Conservation (phyloP, 139 green algal species). For the Closterium sp. region DNA sequence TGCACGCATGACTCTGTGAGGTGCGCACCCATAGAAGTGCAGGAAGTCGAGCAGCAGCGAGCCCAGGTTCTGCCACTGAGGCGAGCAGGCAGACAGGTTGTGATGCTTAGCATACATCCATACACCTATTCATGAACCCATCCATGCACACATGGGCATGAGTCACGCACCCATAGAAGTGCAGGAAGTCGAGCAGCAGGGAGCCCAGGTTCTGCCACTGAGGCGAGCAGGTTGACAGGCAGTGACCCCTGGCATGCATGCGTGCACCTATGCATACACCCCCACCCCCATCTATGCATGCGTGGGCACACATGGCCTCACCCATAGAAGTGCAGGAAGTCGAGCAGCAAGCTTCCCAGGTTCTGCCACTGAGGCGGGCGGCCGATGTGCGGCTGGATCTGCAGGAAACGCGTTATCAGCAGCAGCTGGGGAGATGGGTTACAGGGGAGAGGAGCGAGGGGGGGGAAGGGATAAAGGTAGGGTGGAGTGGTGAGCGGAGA, state of each 20-base stretch:
- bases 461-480: too few relatives aligned
- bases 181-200: slow-evolving; percentile 50
- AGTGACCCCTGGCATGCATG: background rate
- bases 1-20: too few relatives aligned
- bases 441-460: too few relatives aligned
- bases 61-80: slow-evolving; percentile 39
- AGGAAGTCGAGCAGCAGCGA: slow-evolving; percentile 51
- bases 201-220: slow-evolving; percentile 41
- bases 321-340: slow-evolving; percentile 48
- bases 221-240: background rate
- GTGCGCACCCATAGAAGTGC: slow-evolving; percentile 29
- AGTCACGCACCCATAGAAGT: slow-evolving; percentile 32
- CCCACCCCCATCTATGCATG: background rate
- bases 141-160: too few relatives aligned
- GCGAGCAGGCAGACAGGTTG: too few relatives aligned
- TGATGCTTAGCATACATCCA: too few relatives aligned
- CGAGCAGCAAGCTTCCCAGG: slow-evolving; percentile 42
- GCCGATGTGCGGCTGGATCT: slow-evolving; percentile 32
- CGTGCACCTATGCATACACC: background rate
- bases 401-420: slow-evolving; percentile 46
- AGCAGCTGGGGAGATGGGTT: too few relatives aligned
- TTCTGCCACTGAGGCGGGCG: slow-evolving; percentile 23
- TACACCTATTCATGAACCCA: background rate
- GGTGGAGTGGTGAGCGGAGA: too few relatives aligned
- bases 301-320: too few relatives aligned